phyloP scores from a whole-genome alignment of 1,284 basidiomycete species.

The Anthracocystis setariae region DNA sequence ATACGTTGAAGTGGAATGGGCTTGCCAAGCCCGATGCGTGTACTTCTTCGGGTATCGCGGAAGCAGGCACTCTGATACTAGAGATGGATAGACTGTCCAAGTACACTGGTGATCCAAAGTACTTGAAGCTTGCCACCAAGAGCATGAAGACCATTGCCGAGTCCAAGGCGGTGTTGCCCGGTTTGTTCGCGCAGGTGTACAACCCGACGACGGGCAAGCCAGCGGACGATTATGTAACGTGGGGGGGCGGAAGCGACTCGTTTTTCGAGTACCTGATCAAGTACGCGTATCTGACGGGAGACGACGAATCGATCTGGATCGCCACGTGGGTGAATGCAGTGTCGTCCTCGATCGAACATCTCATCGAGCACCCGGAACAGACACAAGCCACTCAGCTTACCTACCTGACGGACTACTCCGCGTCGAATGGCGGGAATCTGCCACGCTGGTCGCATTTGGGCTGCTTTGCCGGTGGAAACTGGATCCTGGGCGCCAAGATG shows the following conservation, averaged over 20 bases:
- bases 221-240: constrained; percentile 52
- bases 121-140: constrained; percentile 38
- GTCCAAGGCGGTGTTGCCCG: constrained; percentile 43
- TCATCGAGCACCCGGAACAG: constrained; percentile 45
- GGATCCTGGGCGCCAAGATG: constrained; percentile 58
- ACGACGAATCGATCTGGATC: constrained; percentile 41
- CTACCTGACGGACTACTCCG: constrained; percentile 54
- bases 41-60: constrained; percentile 48
- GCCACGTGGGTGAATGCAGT: constrained; percentile 53
- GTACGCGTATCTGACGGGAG: constrained; percentile 50
- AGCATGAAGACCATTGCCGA: constrained; percentile 55
- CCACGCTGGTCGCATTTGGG: constrained; percentile 55
- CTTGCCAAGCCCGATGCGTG: constrained; percentile 20
- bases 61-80: constrained; percentile 55
- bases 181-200: constrained; percentile 43
- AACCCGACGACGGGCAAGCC: constrained; percentile 17
- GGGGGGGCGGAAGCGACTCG: constrained; percentile 60
- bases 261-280: constrained; percentile 64
- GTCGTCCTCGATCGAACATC: constrained; percentile 45
- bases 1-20: constrained; percentile 55
- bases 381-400: constrained; percentile 31
- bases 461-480: constrained; percentile 60
- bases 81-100: constrained; percentile 57
- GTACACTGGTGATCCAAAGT: constrained; percentile 52
- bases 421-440: constrained; percentile 33